A percentile compares a stretch with the other conserved stretches of the same genome.
phyloP scores from a whole-genome alignment of 495 filamentous ascomycete species.

The Gamarada debralockiae region DNA sequence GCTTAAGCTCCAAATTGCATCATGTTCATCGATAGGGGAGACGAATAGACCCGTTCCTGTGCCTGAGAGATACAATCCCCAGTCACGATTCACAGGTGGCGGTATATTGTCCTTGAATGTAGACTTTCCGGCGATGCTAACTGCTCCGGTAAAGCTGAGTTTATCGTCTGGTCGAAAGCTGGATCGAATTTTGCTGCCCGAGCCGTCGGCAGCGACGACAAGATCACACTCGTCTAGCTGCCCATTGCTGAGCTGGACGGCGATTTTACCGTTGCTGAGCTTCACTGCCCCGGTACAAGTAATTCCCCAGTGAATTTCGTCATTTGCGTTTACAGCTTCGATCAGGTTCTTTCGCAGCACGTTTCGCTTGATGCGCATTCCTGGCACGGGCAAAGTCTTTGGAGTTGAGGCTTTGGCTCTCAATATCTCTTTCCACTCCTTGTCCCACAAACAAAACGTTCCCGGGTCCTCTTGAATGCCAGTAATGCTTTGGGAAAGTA shows the following conservation, averaged over 20 bases:
- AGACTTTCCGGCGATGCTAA: conserved; percentile 28
- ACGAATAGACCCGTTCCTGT: conserved; percentile 32
- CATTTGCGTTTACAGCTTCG: conserved; percentile 14
- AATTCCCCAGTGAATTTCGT: conserved; percentile 25
- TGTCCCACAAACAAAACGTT: conserved; percentile 24
- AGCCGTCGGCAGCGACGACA: conserved; percentile 35
- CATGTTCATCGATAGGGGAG: conserved; percentile 29
- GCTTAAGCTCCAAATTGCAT: conserved; percentile 30
- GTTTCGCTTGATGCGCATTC: conserved; percentile 20
- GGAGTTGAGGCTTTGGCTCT: conserved; percentile 7
- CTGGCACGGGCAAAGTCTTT: conserved; percentile 9
- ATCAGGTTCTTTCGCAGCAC: conserved; percentile 24
- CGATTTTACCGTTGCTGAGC: conserved; percentile 13
- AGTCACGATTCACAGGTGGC: conserved; percentile 25
- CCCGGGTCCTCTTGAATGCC: conserved; percentile 8
- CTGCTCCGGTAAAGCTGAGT: conserved; percentile 29
- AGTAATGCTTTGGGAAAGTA: conserved; percentile 8
- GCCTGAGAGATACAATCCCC: conserved; percentile 29
- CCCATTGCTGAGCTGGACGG: conserved; percentile 10
- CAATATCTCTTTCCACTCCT: conserved; percentile 18
- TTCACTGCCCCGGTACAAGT: conserved; percentile 12
- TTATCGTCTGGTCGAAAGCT: conserved; percentile 31
- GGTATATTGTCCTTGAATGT: conserved; percentile 26
- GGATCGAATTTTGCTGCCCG: conserved; percentile 34
- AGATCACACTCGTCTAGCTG: conserved; percentile 32